These are phyloP conservation scores for Guadua angustifolia DNA, from an alignment of 176 grass and related monocot genomes.

Conservation along the genomic window DNA sequence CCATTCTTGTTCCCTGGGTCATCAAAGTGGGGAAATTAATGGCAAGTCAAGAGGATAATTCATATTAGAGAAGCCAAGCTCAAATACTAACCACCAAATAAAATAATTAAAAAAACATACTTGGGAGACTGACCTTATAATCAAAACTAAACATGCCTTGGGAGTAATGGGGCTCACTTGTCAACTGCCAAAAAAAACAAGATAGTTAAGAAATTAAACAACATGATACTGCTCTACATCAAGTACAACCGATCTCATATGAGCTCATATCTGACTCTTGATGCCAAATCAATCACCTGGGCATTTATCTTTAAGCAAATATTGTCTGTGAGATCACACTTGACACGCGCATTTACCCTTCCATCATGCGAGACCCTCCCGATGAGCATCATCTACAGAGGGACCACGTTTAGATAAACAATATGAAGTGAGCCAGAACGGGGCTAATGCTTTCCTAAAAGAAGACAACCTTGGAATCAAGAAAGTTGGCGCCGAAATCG, in stretches of 20 bases:
- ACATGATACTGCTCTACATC: not conserved
- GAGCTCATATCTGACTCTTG: not conserved
- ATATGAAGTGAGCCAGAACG: not conserved
- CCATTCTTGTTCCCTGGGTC: conserved; percentile 94
- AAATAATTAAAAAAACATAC: conserved; percentile 13
- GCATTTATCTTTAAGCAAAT: conserved; percentile 62
- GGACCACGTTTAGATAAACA: conserved; percentile 4
- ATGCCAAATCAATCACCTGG: conserved; percentile 55
- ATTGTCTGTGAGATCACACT: conserved; percentile 59
- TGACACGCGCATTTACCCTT: conserved; percentile 56
- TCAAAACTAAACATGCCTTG: conserved; percentile 65
- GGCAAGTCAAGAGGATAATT: not conserved
- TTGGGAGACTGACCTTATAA: conserved; percentile 66
- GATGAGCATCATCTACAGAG: conserved; percentile 63
- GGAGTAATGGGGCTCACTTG: conserved; percentile 65
- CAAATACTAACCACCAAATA: conserved; percentile 55
- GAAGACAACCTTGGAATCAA: conserved; percentile 61
- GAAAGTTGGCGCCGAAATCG: conserved; percentile 72
- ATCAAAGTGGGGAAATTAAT: conserved; percentile 18
- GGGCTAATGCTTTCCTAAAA: not conserved
- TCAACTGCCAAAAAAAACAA: conserved; percentile 60
- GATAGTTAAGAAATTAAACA: conserved; percentile 27
- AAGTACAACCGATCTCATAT: not conserved
- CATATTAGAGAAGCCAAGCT: not conserved
- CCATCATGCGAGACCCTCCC: conserved; percentile 63